A percentile compares a stretch with the other conserved stretches of the same genome.
phyloP scores from a whole-genome alignment of 768 basidiomycete species.

The Tylopilus vinaceipallidus region DNA sequence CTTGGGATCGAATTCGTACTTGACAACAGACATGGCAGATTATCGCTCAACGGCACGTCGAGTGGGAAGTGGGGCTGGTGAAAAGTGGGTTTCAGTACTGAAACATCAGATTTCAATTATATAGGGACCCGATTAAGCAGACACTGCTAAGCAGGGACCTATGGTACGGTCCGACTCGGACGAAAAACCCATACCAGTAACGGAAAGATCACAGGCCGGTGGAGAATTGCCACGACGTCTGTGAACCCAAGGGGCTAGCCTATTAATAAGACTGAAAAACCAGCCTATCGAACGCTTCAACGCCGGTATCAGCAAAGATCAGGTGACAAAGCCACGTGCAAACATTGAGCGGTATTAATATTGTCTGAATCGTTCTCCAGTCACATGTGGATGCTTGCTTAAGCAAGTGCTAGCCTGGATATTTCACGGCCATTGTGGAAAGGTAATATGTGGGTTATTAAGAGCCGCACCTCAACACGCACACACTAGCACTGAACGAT shows the following conservation, averaged over 20 bases:
- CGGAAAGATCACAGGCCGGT: not conserved
- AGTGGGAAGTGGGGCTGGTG: not conserved
- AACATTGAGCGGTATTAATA: too few relatives aligned
- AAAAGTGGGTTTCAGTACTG: not conserved
- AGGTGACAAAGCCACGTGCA: not conserved
- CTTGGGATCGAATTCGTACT: slow-evolving; percentile 38
- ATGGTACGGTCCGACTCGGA: slow-evolving; percentile 12
- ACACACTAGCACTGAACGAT: not conserved
- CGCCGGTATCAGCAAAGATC: too few relatives aligned
- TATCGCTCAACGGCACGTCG: not conserved
- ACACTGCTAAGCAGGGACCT: slow-evolving; percentile 10
- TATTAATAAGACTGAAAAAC: not conserved
- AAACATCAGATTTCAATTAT: too few relatives aligned
- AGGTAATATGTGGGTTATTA: not conserved
- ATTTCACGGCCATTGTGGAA: too few relatives aligned
- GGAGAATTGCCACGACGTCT: not conserved
- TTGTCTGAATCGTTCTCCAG: too few relatives aligned
- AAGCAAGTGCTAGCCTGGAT: too few relatives aligned
- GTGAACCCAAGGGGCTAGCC: not conserved
- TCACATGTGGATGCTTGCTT: not conserved
- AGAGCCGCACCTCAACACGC: not conserved
- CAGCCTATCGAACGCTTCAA: too few relatives aligned
- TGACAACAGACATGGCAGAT: slow-evolving; percentile 25
- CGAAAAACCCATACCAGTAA: not conserved
- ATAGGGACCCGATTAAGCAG: slow-evolving; percentile 4